Evolutionary conservation across 441 rosid genomes (phyloP).

Genomic region (Adansonia madagascariensis): DNA sequence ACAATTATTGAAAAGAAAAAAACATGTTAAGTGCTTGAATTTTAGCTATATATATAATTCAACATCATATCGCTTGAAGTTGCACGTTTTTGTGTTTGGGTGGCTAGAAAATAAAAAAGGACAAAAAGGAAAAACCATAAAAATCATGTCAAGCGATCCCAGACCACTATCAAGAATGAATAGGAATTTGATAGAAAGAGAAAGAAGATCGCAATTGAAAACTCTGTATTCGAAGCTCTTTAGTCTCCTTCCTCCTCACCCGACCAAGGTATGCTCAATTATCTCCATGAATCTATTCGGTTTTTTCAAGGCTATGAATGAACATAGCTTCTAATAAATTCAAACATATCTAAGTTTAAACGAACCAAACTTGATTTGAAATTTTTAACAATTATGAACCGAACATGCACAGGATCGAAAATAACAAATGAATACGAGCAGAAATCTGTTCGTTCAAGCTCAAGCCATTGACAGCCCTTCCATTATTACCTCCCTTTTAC

Average conservation of each 20-base stretch:
- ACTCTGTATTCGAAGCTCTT: not conserved
- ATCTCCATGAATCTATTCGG: too few species aligned
- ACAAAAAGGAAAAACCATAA: not conserved
- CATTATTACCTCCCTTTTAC: not conserved
- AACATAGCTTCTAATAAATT: too few species aligned
- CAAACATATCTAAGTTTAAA: too few species aligned
- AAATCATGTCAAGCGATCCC: not conserved
- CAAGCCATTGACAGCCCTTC: not conserved
- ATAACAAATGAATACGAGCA: too few species aligned
- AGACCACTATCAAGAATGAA: not conserved
- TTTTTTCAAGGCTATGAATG: too few species aligned
- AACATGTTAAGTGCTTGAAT: too few species aligned
- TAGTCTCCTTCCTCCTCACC: conserved; percentile 15
- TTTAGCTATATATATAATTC: not conserved
- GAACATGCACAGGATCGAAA: too few species aligned
- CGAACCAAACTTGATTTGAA: too few species aligned
- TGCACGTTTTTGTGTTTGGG: not conserved
- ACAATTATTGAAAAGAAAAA: too few species aligned
- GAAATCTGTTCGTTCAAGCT: not conserved
- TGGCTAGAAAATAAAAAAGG: not conserved
- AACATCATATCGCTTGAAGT: too few species aligned
- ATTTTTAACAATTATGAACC: too few species aligned
- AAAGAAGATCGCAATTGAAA: conserved; percentile 4
- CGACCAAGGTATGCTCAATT: not conserved
- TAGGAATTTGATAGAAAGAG: conserved; percentile 2